Evolutionary conservation across 495 filamentous ascomycete genomes (phyloP), one percentile per base, ranked within the genome.

Genomic region (Thermothielavioides terrestris): DNA sequence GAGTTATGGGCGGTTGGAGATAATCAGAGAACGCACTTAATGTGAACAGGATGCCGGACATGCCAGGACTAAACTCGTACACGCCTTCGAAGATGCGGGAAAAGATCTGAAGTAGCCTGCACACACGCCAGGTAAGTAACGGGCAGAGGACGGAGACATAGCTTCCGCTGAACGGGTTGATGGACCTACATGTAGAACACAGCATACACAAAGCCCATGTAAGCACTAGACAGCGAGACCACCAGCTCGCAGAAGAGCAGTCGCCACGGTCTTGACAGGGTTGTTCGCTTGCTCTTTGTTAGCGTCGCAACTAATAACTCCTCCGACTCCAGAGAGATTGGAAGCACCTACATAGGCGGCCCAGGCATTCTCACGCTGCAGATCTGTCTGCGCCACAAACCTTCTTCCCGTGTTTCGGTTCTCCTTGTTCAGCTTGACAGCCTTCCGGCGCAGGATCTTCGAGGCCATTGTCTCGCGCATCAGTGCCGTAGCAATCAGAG

Each of bases 181-280:
- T 26, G 4, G 15, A 34, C 55, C 35, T 69, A 83, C 50, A 86
- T 75, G 59, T 82, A 86, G 49, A 88, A 87, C 14, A 87, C 81
- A 4, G 76, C 79, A 56, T 86, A 88, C 9, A 77, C 69, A 7
- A 84, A 68, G 5, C 76, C 69, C 9, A 86, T 68, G 56, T 82
- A 87, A 5, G 86, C 55, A 26, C 79, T 81, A 1, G 73, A 76
- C 48, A 82, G 71, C 10, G 77, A 66, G 2, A 87, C 79, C 23
- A 88, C 74, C 6, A 76, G 75, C 61, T 88, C 85, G 26, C 66
- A 65, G 47, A 64, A 69, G 17, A 83, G 67, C 68, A 83, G 77
- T 1, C 71, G 56, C 17, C 81, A 53, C 1, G 80, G 80, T 17
- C 78, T 54, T 3, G 72, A 52, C 14, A 64, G 27, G 3, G 61